Percentiles rank a stretch among this genome's conserved stretches.
These are phyloP conservation scores for Teunomyces kruisii DNA, from an alignment of 805 yeast genomes.

Conservation along the genomic window DNA sequence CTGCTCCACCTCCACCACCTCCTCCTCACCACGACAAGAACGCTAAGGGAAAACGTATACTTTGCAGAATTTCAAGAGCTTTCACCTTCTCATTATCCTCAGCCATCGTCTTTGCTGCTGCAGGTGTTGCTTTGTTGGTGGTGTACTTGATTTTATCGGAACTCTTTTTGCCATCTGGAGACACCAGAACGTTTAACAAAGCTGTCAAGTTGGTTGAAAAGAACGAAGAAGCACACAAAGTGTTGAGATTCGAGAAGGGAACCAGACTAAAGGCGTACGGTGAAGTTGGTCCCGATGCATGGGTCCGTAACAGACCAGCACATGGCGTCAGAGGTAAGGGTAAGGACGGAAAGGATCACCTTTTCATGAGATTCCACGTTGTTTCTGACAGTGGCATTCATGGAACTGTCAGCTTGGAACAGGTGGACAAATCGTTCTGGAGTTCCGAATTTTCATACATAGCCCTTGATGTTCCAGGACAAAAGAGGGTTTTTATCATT, in stretches of 20 bases:
- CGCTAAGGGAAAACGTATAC: conserved; percentile 41
- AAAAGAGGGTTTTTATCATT: conserved; percentile 65
- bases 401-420: conserved; percentile 79
- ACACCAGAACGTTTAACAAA: conserved; percentile 84
- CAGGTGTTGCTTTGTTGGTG: conserved; percentile 65
- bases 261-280: conserved; percentile 82
- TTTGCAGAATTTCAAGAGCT: conserved; percentile 51
- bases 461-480: conserved; percentile 73
- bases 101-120: conserved; percentile 62
- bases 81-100: conserved; percentile 64
- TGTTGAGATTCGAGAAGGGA: conserved; percentile 54
- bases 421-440: conserved; percentile 65
- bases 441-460: conserved; percentile 70
- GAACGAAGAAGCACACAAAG: conserved; percentile 56
- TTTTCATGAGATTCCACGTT: conserved; percentile 83
- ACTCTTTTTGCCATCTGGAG: conserved; percentile 85
- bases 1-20: conserved; percentile 38
- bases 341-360: conserved; percentile 75
- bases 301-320: conserved; percentile 89
- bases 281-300: conserved; percentile 64
- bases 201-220: conserved; percentile 77
- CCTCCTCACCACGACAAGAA: conserved; percentile 37
- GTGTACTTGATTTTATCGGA: conserved; percentile 78
- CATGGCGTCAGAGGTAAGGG: conserved; percentile 66
- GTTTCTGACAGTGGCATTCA: conserved; percentile 61